phyloP scores from a whole-genome alignment of 192 early-diverging fungal species.

The Ambispora gerdemannii region DNA sequence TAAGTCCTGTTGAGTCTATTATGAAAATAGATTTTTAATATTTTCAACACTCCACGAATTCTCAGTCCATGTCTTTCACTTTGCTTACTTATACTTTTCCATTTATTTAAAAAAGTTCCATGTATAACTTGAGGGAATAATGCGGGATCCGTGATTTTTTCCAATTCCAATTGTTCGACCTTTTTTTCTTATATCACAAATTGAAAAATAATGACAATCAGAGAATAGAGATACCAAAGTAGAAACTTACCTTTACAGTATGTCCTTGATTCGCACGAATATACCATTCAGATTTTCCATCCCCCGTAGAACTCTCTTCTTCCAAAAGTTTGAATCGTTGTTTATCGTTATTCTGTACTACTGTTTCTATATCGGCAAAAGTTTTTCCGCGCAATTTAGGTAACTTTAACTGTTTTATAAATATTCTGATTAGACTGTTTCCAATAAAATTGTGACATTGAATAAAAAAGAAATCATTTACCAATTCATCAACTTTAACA shows the following conservation, averaged over 20 bases:
- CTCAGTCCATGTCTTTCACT: too few species aligned
- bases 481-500: constrained; percentile 63
- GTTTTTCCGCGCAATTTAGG: constrained; percentile 56
- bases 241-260: constrained; percentile 42
- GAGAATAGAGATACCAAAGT: neutral
- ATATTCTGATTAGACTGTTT: too few species aligned
- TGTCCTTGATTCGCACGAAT: constrained; percentile 92
- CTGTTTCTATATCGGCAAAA: constrained; percentile 58
- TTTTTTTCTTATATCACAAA: constrained; percentile 25
- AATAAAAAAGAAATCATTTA: too few species aligned
- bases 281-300: constrained; percentile 40
- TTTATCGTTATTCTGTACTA: constrained; percentile 80
- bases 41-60: too few species aligned
- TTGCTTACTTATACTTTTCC: constrained; percentile 52
- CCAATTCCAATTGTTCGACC: constrained; percentile 48
- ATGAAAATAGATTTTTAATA: too few species aligned
- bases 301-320: constrained; percentile 27
- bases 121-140: constrained; percentile 60
- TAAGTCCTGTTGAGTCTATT: constrained; percentile 60
- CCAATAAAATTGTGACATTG: too few species aligned
- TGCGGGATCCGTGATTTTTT: constrained; percentile 43
- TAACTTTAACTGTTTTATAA: constrained; percentile 51
- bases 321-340: constrained; percentile 69
- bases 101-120: constrained; percentile 59
- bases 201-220: neutral